Percentiles rank a stretch among this genome's conserved stretches.
Conservation (phyloP, 495 filamentous ascomycete genomes). For the Aspergillus funiculosus region DNA sequence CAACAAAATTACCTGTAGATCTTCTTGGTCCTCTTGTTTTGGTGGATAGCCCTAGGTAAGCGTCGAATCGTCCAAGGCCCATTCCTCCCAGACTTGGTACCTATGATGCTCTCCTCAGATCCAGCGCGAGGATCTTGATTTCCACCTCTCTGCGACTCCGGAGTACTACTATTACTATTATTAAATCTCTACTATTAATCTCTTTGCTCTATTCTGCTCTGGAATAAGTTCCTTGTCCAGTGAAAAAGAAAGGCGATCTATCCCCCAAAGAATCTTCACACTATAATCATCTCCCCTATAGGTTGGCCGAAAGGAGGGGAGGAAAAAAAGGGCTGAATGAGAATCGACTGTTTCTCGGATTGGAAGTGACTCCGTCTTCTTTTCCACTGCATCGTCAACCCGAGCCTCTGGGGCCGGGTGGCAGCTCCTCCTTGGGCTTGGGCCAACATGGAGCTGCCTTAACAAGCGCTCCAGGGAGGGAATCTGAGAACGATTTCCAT, state of each 20-base stretch:
- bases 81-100: background rate
- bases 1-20: constrained; percentile 7
- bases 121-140: background rate
- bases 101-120: background rate
- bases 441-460: constrained; percentile 15
- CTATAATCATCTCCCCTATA: too few species aligned
- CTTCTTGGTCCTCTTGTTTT: constrained; percentile 11
- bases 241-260: too few species aligned
- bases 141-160: too few species aligned
- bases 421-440: constrained; percentile 13
- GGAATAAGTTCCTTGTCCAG: background rate
- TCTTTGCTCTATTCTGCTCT: too few species aligned
- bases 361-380: constrained; percentile 24
- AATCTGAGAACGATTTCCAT: constrained; percentile 21
- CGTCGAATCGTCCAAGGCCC: background rate
- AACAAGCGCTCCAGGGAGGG: constrained; percentile 15
- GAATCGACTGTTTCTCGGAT: constrained; percentile 10
- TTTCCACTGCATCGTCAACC: constrained; percentile 8
- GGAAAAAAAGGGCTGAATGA: constrained; percentile 3
- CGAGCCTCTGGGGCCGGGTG: constrained; percentile 23
- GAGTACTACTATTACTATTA: background rate
- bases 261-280: too few species aligned
- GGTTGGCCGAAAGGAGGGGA: constrained; percentile 1
- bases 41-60: background rate
- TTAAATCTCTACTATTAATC: too few species aligned